Evolutionary conservation across 106 monocot species (phyloP).

Genomic region (Dactylorhiza incarnata): DNA sequence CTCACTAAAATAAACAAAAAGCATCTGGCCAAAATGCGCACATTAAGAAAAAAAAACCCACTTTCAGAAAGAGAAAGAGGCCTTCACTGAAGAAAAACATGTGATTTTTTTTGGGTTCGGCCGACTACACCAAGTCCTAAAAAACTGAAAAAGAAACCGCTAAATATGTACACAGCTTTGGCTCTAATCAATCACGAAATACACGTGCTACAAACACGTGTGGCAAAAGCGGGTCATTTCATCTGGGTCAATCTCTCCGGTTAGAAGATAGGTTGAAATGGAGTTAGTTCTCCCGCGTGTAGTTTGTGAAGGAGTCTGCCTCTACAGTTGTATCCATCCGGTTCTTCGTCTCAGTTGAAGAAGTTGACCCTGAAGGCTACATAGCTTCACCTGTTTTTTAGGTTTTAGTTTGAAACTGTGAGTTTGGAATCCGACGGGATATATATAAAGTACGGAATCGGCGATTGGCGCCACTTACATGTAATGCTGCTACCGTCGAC

Average conservation of each 20-base stretch:
- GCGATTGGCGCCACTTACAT: constrained; percentile 39
- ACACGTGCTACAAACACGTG: neutral
- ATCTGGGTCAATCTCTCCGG: constrained; percentile 6
- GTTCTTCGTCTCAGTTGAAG: constrained; percentile 21
- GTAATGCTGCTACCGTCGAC: constrained; percentile 62
- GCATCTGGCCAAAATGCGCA: too few species aligned
- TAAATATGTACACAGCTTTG: neutral
- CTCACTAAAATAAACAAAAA: too few species aligned
- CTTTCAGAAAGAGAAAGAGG: neutral
- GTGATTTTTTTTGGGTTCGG: neutral
- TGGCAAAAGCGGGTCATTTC: neutral
- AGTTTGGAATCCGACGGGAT: neutral
- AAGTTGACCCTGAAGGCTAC: constrained; percentile 16
- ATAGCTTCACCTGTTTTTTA: constrained; percentile 20
- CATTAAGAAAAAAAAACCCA: neutral
- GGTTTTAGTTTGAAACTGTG: neutral
- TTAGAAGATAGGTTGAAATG: constrained; percentile 17
- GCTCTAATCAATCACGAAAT: neutral
- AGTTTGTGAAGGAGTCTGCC: constrained; percentile 2
- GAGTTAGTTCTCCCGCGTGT: constrained; percentile 10
- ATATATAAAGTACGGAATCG: neutral
- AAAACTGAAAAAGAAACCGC: neutral
- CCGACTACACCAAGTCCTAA: neutral
- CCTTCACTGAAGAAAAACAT: neutral
- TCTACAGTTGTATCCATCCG: constrained; percentile 14